Evolutionary conservation across 805 yeast genomes (phyloP).

Genomic region (Phaffomyces antillensis): DNA sequence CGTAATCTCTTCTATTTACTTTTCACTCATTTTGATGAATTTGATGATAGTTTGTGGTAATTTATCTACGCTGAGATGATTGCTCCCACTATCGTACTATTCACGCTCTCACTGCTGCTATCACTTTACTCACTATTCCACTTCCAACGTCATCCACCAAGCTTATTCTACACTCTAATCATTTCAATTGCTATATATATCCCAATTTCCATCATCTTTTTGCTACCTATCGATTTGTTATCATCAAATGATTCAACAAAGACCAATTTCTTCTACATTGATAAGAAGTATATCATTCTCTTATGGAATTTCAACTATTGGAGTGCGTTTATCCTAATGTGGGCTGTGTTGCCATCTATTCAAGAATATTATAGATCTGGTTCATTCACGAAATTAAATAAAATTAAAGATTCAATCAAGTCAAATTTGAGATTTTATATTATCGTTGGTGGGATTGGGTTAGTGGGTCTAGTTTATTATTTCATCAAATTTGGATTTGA

Average conservation of each 20-base stretch:
- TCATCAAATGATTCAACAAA: slow-evolving; percentile 31
- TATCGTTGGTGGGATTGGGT: slow-evolving; percentile 44
- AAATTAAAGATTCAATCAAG: slow-evolving; percentile 50
- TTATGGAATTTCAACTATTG: slow-evolving; percentile 76
- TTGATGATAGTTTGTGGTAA: too few species aligned
- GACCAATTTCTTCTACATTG: slow-evolving; percentile 35
- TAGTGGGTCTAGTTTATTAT: slow-evolving; percentile 53
- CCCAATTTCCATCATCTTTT: slow-evolving; percentile 66
- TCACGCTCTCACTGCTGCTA: slow-evolving; percentile 11
- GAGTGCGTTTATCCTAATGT: slow-evolving; percentile 72
- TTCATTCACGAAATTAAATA: slow-evolving; percentile 38
- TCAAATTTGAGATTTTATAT: slow-evolving; percentile 56
- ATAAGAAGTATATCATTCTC: slow-evolving; percentile 40
- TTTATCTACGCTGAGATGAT: neutral
- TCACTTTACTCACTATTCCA: slow-evolving; percentile 17
- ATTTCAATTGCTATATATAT: slow-evolving; percentile 54
- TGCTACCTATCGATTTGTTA: slow-evolving; percentile 70
- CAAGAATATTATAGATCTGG: slow-evolving; percentile 74
- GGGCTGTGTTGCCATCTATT: slow-evolving; percentile 66
- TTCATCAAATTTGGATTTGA: slow-evolving; percentile 47
- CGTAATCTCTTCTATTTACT: too few species aligned
- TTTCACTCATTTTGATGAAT: too few species aligned
- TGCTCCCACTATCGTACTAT: slow-evolving; percentile 16
- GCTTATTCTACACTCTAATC: slow-evolving; percentile 15
- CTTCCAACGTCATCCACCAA: slow-evolving; percentile 18